A percentile compares a stretch with the other conserved stretches of the same genome.
Evolutionary conservation across 495 filamentous ascomycete species (phyloP).

Genomic region (Daldinia grandis): DNA sequence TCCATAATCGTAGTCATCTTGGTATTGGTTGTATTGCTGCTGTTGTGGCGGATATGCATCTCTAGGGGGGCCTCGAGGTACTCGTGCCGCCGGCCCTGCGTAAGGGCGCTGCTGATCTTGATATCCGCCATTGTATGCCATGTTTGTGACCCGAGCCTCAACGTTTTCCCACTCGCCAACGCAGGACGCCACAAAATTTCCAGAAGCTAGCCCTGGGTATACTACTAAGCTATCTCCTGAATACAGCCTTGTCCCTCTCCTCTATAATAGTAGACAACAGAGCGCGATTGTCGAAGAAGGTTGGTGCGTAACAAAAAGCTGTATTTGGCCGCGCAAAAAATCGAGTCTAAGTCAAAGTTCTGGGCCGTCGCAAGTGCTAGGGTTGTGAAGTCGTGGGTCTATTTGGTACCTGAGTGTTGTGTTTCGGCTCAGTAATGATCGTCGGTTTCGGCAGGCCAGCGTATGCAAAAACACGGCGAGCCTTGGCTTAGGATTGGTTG

Average conservation of each 20-base stretch:
- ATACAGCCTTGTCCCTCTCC: conserved; percentile 17
- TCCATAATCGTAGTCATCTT: conserved; percentile 62
- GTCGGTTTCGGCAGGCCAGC: conserved; percentile 45
- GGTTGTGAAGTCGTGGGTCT: conserved; percentile 18
- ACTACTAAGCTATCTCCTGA: conserved; percentile 10
- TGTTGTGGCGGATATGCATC: conserved; percentile 56
- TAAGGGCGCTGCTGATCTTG: conserved; percentile 58
- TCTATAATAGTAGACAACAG: neutral
- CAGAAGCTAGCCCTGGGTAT: neutral
- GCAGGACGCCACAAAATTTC: neutral
- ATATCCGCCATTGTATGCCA: conserved; percentile 60
- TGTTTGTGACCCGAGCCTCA: conserved; percentile 25
- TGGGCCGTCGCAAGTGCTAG: conserved; percentile 21
- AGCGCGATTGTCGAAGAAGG: neutral
- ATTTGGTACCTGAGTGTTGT: conserved; percentile 38
- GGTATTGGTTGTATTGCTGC: conserved; percentile 59
- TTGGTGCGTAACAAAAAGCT: conserved; percentile 1
- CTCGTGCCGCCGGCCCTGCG: conserved; percentile 56
- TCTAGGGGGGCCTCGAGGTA: conserved; percentile 39
- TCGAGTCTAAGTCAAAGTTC: neutral
- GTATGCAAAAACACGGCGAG: conserved; percentile 33
- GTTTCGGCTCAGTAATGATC: conserved; percentile 51
- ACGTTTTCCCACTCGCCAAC: neutral
- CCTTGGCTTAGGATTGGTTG: conserved; percentile 38
- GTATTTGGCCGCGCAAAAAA: neutral